phyloP scores from a whole-genome alignment of 2,329 filamentous ascomycete species.

The Talaromyces sp. region DNA sequence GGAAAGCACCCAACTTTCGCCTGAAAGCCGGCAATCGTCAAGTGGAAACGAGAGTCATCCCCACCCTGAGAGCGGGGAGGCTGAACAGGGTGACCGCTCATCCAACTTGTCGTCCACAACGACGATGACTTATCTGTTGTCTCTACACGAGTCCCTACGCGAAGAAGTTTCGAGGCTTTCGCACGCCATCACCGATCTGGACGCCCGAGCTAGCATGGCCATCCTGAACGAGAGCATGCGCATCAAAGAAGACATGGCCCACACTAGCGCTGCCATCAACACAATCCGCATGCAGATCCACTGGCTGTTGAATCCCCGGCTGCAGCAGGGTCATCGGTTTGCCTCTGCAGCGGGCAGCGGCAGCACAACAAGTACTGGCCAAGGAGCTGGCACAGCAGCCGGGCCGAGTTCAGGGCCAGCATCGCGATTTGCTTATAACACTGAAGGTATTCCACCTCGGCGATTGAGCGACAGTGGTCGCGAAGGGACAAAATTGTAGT shows the following conservation, averaged over 20 bases:
- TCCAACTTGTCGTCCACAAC: constrained; percentile 31
- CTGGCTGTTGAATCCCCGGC: constrained; percentile 56
- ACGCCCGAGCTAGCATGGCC: constrained; percentile 58
- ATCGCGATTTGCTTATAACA: constrained; percentile 18
- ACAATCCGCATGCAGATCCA: constrained; percentile 58
- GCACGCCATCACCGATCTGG: constrained; percentile 54
- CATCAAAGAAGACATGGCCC: constrained; percentile 58
- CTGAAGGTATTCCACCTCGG: constrained; percentile 19
- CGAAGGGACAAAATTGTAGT: constrained; percentile 36
- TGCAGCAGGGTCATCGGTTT: constrained; percentile 39
- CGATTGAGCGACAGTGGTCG: constrained; percentile 37
- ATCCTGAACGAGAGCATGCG: constrained; percentile 60
- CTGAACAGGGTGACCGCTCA: constrained; percentile 12
- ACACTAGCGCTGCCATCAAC: constrained; percentile 56
- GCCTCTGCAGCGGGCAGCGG: constrained; percentile 12
- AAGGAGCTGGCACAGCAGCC: constrained; percentile 13
- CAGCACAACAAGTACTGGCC: constrained; percentile 13
- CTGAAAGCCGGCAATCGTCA: constrained; percentile 1
- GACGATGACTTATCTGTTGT: constrained; percentile 55
- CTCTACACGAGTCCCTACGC: constrained; percentile 57
- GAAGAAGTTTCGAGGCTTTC: constrained; percentile 55
- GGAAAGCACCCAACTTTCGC: constrained; percentile 24
- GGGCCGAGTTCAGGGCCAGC: constrained; percentile 22
- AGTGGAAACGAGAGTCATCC: neutral
- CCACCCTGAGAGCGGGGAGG: constrained; percentile 3